A percentile compares a stretch with the other conserved stretches of the same genome.
Conservation (phyloP, 192 early-diverging fungal genomes). For the Piromyces sp. region DNA sequence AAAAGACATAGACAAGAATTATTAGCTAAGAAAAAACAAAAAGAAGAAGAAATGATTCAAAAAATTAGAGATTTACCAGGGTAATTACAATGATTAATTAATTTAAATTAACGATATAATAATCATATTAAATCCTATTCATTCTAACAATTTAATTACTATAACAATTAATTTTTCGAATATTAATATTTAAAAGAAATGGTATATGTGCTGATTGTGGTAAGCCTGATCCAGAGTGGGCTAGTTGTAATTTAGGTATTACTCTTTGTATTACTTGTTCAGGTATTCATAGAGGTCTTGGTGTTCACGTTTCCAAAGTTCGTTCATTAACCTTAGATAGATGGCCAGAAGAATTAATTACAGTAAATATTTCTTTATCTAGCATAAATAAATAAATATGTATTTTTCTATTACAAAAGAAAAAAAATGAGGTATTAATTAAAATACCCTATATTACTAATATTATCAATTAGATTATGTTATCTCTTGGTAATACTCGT, state of each 20-base stretch:
- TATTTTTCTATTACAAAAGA: background rate
- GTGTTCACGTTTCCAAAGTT: slow-evolving; percentile 67
- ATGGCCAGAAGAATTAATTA: background rate
- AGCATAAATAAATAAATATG: too few species aligned
- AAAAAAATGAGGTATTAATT: too few species aligned
- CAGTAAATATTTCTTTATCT: background rate
- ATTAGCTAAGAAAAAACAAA: background rate
- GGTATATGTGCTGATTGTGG: slow-evolving; percentile 36
- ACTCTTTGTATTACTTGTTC: slow-evolving; percentile 78
- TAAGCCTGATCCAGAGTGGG: slow-evolving; percentile 56
- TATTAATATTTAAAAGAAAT: slow-evolving; percentile 15
- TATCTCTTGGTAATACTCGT: slow-evolving; percentile 56
- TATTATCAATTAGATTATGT: slow-evolving; percentile 59
- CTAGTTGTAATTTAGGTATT: slow-evolving; percentile 60
- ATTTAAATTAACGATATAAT: too few species aligned
- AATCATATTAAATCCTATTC: too few species aligned
- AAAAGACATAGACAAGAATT: background rate
- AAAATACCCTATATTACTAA: too few species aligned
- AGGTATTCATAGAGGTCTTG: slow-evolving; percentile 78
- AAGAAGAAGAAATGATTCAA: slow-evolving; percentile 11
- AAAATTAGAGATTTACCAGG: slow-evolving; percentile 8
- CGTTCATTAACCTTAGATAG: slow-evolving; percentile 1
- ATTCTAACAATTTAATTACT: background rate
- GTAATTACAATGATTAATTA: too few species aligned
- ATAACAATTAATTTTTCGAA: slow-evolving; percentile 2